phyloP scores from a whole-genome alignment of 257 asterid genomes.

The Ilex asprella region DNA sequence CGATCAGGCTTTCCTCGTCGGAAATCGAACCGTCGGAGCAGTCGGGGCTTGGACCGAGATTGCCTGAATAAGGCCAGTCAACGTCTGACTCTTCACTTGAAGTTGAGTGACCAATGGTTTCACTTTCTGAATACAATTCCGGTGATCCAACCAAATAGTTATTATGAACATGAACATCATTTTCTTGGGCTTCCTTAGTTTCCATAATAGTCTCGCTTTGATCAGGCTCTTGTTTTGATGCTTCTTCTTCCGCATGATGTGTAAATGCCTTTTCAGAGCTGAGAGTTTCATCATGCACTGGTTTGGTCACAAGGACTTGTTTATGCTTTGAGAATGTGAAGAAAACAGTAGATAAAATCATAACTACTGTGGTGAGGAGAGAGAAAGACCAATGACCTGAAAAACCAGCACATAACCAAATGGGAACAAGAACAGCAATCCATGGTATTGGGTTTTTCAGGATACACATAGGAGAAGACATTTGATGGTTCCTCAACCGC shows the following conservation, averaged over 20 bases:
- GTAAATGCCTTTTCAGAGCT: slow-evolving; percentile 2
- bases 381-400: slow-evolving; percentile 21
- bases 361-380: slow-evolving; percentile 20
- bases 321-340: slow-evolving; percentile 27
- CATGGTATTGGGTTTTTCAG: slow-evolving; percentile 32
- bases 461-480: slow-evolving; percentile 35
- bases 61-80: slow-evolving; percentile 34
- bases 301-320: not conserved
- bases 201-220: not conserved
- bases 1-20: slow-evolving; percentile 74
- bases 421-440: slow-evolving; percentile 33
- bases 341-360: slow-evolving; percentile 30
- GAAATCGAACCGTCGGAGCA: slow-evolving; percentile 61
- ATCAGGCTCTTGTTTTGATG: not conserved
- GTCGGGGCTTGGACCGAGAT: slow-evolving; percentile 28
- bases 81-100: slow-evolving; percentile 57
- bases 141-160: slow-evolving; percentile 14
- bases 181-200: slow-evolving; percentile 5
- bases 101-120: slow-evolving; percentile 47
- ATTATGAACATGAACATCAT: slow-evolving; percentile 3
- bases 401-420: slow-evolving; percentile 23
- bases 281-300: slow-evolving; percentile 5
- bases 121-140: slow-evolving; percentile 54
- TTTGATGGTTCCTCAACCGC: slow-evolving; percentile 5
- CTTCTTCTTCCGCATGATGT: not conserved